Conservation (phyloP, 2,329 filamentous ascomycete genomes). For the Acrocalymma vagum region DNA sequence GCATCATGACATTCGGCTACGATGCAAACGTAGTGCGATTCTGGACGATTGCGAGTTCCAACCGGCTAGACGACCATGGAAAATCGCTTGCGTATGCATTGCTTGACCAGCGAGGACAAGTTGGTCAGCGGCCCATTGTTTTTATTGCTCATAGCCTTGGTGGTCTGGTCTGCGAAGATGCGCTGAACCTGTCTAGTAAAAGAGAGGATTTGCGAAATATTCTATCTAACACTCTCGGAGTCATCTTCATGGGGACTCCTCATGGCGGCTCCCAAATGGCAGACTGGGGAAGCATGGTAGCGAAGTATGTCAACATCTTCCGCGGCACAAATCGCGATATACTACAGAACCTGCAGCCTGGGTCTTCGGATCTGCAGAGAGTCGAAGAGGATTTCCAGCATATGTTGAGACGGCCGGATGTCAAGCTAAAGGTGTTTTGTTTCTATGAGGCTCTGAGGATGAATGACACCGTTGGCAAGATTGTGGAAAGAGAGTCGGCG, state of each 20-base stretch:
- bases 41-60: constrained; percentile 8
- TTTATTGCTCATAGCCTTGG: constrained; percentile 16
- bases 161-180: constrained; percentile 11
- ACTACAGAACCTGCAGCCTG: constrained; percentile 6
- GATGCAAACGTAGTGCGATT: constrained; percentile 10
- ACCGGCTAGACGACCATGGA: constrained; percentile 12
- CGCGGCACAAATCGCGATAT: constrained; percentile 11
- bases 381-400: constrained; percentile 4
- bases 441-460: constrained; percentile 10
- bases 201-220: too few species aligned
- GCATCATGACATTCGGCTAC: constrained; percentile 19
- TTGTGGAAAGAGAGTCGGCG: constrained; percentile 10
- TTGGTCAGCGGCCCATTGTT: constrained; percentile 8
- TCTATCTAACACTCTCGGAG: constrained; percentile 4
- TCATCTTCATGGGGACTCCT: constrained; percentile 14
- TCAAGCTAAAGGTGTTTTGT: constrained; percentile 7
- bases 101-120: constrained; percentile 3
- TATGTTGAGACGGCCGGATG: constrained; percentile 1
- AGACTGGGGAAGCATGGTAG: constrained; percentile 9
- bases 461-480: constrained; percentile 8
- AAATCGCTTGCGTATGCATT: constrained; percentile 11
- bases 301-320: constrained; percentile 11
- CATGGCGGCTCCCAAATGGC: constrained; percentile 12
- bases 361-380: constrained; percentile 11
- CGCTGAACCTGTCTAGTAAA: too few species aligned